Evolutionary conservation across 352 stramenopile genomes (phyloP), one percentile per base, ranked within the genome.

Genomic region (Paralagenidium karlingii): DNA sequence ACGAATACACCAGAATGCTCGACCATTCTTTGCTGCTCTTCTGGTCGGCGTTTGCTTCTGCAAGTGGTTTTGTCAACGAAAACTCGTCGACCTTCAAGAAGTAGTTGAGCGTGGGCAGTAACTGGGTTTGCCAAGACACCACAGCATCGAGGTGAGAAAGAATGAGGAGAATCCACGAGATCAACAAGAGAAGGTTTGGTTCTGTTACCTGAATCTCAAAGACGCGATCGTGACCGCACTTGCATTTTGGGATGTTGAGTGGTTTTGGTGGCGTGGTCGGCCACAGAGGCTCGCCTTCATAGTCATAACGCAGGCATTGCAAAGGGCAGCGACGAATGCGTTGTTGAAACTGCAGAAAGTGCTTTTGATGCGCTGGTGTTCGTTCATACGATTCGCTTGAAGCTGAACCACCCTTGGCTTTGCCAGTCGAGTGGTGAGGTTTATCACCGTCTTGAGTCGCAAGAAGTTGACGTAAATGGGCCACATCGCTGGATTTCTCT

Each of bases 281-380:
- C 77, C 77, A 91, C 12, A 91, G 51, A 26, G 77, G 77, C 41
- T 85, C 66, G n/a, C 77, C 77, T 9, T 68, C 77, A 34, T 91
- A 91, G 50, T 91, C 69, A 40, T 91, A 91, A 24, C 77, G 74
- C 44, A 91, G 61, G 26, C 74, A 83, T 46, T 91, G 77, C 10
- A 80, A 41, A 29, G 74, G 77, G 39, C 66, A 82, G 4, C 77
- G 71, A 36, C 45, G 82, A 34, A 91, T 83, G 22, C 77, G 77
- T 48, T 91, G 82, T 48, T 91, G 74, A 53, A 91, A 91, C n/a
- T 66, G 68, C 45, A 88, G 48, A n/a, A 91, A 67, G 51, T 87
- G 65, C 21, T 75, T 69, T 43, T 86, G 64, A 12, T 59, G 49
- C 6, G 71, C 68, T 1, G 77, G 77, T 13, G 77, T 88, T 38